These are phyloP conservation scores for cucumber (Cucumis sativus) DNA, from an alignment of 306 rosid genomes.

Conservation along the genomic window Cucumber_9930_V3 NC_026659.2:30632501-30633000, in stretches of 20 bases:
- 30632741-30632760: not conserved
- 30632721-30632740: not conserved
- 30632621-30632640: not conserved
- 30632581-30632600: not conserved
- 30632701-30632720: not conserved
- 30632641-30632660: not conserved
- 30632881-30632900: constrained; percentile 66
- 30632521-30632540: not conserved
- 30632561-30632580: not conserved
- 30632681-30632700: not conserved
- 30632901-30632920: constrained; percentile 72
- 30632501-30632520: not conserved
- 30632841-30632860: constrained; percentile 79
- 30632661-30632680: not conserved
- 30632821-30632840: constrained; percentile 91
- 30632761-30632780: constrained; percentile 6
- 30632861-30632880: constrained; percentile 61
- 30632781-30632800: constrained; percentile 93
- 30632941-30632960: constrained; percentile 86
- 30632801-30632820: constrained; percentile 81
- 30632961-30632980: constrained; percentile 97
- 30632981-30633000: constrained; percentile 38
- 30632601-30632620: not conserved
- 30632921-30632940: constrained; percentile 62
- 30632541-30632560: not conserved